Evolutionary conservation across 352 stramenopile species (phyloP), one percentile per base, ranked within the genome.

Genomic region (Globisporangium parvum): DNA sequence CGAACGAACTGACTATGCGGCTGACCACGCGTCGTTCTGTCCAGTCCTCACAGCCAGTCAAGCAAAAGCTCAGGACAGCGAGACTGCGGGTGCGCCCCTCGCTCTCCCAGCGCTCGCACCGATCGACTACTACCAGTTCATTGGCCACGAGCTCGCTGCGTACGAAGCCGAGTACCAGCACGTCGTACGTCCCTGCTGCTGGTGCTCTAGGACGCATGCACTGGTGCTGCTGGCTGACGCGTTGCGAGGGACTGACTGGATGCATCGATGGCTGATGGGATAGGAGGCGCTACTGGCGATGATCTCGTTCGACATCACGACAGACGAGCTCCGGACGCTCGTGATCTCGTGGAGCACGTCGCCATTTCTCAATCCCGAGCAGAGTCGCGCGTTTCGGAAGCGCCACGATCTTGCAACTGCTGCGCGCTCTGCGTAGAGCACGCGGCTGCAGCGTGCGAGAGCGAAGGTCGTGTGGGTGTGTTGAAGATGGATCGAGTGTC

Each of bases 111-210:
- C 66, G 31, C 63, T 88, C 47, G 63, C 69, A 14, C 54, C 70
- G 2, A 62, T 78, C 10, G 79, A 93, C 53, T 93, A 93, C 52
- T 55, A 80, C 37, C 77, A 89, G 67, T 89, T 88, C 59, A 75
- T 91, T 24, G 69, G 54, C 37, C 65, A 85, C 35, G 77, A 93
- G 44, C 50, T 89, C 10, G 75, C 77, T 6, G 73, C 75, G 31
- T 88, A 88, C 50, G 83, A 93, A 69, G 73, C 80, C n/a, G 80
- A 91, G 64, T 91, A 73, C 59, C 83, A 93, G 53, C 80, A 93
- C 47, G 73, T 91, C 24, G 82, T 93, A 69, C 62, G 81, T 69
- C 20, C 3, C 2, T 15, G 26, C 11, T 23, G 15, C 53, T 6
- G 24, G 2, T 45, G 56, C 21, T 24, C 61, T 39, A 14, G 51